Percentiles rank a stretch among this genome's conserved stretches.
phyloP scores from a whole-genome alignment of 2,329 filamentous ascomycete species.

The Teratosphaeria epicoccoides region DNA sequence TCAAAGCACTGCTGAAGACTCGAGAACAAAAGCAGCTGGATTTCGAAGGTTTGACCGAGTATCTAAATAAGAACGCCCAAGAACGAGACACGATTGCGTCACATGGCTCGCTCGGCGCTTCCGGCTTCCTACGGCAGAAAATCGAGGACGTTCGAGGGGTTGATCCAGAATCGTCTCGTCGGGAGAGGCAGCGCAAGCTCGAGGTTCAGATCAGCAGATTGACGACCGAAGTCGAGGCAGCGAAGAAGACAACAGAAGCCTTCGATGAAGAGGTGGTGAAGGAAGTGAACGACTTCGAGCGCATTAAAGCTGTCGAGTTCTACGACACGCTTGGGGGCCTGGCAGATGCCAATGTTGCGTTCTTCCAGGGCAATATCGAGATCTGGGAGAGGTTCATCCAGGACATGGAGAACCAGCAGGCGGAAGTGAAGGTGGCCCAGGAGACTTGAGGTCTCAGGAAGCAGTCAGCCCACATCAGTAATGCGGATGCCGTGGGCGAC shows the following conservation, averaged over 20 bases:
- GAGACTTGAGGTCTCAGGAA: neutral
- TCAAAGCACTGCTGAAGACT: slow-evolving; percentile 81
- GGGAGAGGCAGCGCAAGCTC: slow-evolving; percentile 78
- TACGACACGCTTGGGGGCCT: slow-evolving; percentile 73
- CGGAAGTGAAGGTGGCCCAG: neutral
- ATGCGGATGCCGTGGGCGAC: neutral
- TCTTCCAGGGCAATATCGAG: slow-evolving; percentile 68
- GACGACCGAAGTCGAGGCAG: slow-evolving; percentile 76
- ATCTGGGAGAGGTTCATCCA: slow-evolving; percentile 85
- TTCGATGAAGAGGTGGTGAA: slow-evolving; percentile 95
- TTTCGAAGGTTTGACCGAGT: slow-evolving; percentile 90
- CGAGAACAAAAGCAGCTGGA: slow-evolving; percentile 97
- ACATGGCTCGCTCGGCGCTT: slow-evolving; percentile 55
- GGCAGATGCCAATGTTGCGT: slow-evolving; percentile 74
- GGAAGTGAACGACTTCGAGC: slow-evolving; percentile 87
- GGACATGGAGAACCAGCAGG: slow-evolving; percentile 48
- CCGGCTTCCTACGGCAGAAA: slow-evolving; percentile 83
- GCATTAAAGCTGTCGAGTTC: slow-evolving; percentile 87
- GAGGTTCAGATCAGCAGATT: slow-evolving; percentile 89
- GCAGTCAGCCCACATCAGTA: too few relatives aligned
- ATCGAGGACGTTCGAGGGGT: slow-evolving; percentile 95
- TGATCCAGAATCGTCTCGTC: slow-evolving; percentile 83
- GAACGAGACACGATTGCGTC: slow-evolving; percentile 73
- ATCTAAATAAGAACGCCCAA: slow-evolving; percentile 77
- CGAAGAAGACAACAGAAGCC: slow-evolving; percentile 76